phyloP scores from a whole-genome alignment of 306 rosid species.

The Astragalus membranaceus region DNA sequence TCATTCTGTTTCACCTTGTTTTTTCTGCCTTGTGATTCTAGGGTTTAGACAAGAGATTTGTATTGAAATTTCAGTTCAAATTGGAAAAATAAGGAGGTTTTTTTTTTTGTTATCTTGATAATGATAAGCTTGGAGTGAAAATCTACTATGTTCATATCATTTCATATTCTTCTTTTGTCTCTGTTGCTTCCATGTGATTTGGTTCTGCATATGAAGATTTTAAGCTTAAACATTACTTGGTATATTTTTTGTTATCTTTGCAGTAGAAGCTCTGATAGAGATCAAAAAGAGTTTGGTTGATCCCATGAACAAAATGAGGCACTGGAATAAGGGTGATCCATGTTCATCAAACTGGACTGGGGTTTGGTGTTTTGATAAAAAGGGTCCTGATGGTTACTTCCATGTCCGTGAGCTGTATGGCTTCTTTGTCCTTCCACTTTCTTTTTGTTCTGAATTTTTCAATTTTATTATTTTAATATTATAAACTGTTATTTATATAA shows the following conservation, averaged over 20 bases:
- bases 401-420: slow-evolving; percentile 65
- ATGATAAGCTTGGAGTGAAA: background rate
- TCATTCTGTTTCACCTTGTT: slow-evolving; percentile 9
- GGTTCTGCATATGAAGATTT: background rate
- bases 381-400: slow-evolving; percentile 41
- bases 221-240: background rate
- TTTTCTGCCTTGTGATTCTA: slow-evolving; percentile 5
- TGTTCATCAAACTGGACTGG: slow-evolving; percentile 70
- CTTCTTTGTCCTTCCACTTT: background rate
- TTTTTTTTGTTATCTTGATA: background rate
- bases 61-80: background rate
- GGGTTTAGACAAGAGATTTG: background rate
- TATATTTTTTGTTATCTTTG: slow-evolving; percentile 22
- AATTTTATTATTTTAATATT: background rate
- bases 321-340: slow-evolving; percentile 69
- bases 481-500: background rate
- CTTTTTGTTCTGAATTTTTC: background rate
- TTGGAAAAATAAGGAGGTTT: background rate
- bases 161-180: too few relatives aligned
- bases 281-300: slow-evolving; percentile 61
- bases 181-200: background rate
- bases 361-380: slow-evolving; percentile 36
- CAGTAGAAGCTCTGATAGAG: slow-evolving; percentile 55
- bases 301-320: slow-evolving; percentile 33
- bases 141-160: background rate